Evolutionary conservation across 345 rosid species (phyloP).

Genomic region (Camelina sativa): DNA sequence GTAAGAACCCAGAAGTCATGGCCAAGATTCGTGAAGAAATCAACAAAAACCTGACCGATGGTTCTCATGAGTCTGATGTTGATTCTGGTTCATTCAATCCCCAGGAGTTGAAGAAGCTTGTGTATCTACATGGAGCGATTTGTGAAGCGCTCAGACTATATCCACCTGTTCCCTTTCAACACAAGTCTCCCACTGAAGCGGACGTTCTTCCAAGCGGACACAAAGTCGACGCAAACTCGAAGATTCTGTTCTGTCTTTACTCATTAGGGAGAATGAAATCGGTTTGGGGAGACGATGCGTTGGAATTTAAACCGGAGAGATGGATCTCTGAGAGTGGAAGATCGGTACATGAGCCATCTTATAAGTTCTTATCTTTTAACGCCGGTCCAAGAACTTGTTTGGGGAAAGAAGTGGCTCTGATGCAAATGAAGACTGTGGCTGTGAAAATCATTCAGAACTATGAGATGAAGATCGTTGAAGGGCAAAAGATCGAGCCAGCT

Average conservation of each 20-base stretch:
- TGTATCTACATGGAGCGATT: constrained; percentile 41
- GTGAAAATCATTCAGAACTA: constrained; percentile 35
- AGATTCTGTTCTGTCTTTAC: constrained; percentile 42
- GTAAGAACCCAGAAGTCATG: constrained; percentile 41
- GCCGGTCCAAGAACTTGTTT: constrained; percentile 48
- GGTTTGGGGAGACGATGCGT: constrained; percentile 46
- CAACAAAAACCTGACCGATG: constrained; percentile 1
- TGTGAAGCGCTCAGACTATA: constrained; percentile 46
- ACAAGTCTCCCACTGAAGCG: constrained; percentile 38
- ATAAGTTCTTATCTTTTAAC: constrained; percentile 45
- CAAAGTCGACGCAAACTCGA: constrained; percentile 41
- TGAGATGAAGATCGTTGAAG: constrained; percentile 33
- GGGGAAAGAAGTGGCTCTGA: constrained; percentile 44
- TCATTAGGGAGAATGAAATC: constrained; percentile 47
- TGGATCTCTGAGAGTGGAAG: constrained; percentile 44
- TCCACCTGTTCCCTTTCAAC: constrained; percentile 48
- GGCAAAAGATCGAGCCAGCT: constrained; percentile 35
- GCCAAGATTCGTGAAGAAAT: constrained; percentile 56
- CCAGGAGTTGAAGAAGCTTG: constrained; percentile 36
- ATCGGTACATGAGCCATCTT: constrained; percentile 44
- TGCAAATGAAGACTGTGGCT: constrained; percentile 39
- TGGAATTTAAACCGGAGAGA: constrained; percentile 47
- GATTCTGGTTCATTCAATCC: constrained; percentile 15
- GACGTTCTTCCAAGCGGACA: constrained; percentile 48
- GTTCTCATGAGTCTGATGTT: not conserved